Conservation (phyloP, 345 rosid genomes). For the Linum trigynum region DNA sequence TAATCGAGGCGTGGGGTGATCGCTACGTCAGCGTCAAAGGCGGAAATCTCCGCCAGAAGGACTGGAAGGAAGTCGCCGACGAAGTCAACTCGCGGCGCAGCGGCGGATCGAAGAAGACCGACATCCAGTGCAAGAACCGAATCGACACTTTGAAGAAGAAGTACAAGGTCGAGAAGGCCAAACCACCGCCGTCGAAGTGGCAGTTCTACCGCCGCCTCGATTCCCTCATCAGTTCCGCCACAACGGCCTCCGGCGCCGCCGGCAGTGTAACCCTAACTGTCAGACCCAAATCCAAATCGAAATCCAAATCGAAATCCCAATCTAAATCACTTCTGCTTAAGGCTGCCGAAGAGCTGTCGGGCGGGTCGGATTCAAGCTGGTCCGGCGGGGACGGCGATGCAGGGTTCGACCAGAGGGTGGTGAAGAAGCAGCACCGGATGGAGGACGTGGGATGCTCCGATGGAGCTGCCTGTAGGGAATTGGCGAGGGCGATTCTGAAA, state of each 20-base stretch:
- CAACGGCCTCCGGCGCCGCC: not conserved
- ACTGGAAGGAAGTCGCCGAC: not conserved
- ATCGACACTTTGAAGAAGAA: slow-evolving; percentile 10
- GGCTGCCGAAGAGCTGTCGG: slow-evolving; percentile 1
- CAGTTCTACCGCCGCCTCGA: slow-evolving; percentile 17
- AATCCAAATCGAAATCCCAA: not conserved
- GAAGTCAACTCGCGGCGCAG: not conserved
- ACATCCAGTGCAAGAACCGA: slow-evolving; percentile 4
- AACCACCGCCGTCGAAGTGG: slow-evolving; percentile 6
- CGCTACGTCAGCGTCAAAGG: not conserved
- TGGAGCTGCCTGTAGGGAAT: slow-evolving; percentile 19
- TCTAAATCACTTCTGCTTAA: no score
- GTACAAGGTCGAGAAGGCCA: slow-evolving; percentile 9
- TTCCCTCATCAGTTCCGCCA: slow-evolving; percentile 12
- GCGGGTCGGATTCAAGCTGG: slow-evolving; percentile 3
- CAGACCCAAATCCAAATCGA: slow-evolving; percentile 1
- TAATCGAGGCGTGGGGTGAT: not conserved
- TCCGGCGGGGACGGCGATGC: slow-evolving; percentile 6
- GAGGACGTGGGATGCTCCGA: slow-evolving; percentile 16
- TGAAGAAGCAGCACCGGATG: slow-evolving; percentile 19
- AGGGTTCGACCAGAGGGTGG: slow-evolving; percentile 16
- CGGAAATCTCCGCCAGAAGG: not conserved
- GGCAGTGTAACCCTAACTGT: slow-evolving; percentile 3
- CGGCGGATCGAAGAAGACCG: not conserved
- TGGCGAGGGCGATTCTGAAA: slow-evolving; percentile 19